Percentiles rank a stretch among this genome's conserved stretches.
Evolutionary conservation across 306 rosid species (phyloP).

Genomic region (Fagus crenata): DNA sequence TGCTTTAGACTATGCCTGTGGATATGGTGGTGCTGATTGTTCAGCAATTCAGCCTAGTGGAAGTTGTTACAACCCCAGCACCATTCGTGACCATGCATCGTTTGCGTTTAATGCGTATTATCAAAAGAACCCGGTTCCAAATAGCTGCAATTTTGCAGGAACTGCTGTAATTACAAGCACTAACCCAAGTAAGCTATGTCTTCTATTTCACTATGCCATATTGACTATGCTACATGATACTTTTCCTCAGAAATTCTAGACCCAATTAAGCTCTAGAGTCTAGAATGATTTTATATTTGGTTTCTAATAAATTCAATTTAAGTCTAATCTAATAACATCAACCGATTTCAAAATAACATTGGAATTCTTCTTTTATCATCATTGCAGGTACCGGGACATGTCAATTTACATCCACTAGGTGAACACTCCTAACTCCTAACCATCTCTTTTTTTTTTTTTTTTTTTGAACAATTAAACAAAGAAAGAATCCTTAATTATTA

Average conservation of each 20-base stretch:
- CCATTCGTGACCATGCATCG: conserved; percentile 66
- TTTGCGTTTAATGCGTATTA: conserved; percentile 74
- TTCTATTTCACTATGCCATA: neutral
- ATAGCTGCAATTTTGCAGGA: conserved; percentile 83
- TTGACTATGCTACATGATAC: no score
- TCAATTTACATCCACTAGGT: conserved; percentile 75
- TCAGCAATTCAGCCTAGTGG: conserved; percentile 65
- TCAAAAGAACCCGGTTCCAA: conserved; percentile 73
- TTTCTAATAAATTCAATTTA: neutral
- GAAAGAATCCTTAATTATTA: conserved; percentile 7
- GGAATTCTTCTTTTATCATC: neutral
- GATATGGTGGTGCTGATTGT: conserved; percentile 71
- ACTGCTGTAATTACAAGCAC: conserved; percentile 73
- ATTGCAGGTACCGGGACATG: conserved; percentile 70
- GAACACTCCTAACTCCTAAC: conserved; percentile 1
- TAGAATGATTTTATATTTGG: neutral
- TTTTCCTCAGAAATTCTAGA: neutral
- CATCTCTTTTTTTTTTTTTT: conserved; percentile 6
- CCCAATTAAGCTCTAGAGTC: no score
- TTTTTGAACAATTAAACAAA: conserved; percentile 5
- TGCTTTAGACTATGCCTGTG: conserved; percentile 90
- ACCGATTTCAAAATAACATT: neutral
- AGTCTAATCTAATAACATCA: no score
- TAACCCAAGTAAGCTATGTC: conserved; percentile 63
- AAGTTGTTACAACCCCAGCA: conserved; percentile 63